Evolutionary conservation across 139 green algal genomes (phyloP).

Genomic region (Gonium pectorale): DNA sequence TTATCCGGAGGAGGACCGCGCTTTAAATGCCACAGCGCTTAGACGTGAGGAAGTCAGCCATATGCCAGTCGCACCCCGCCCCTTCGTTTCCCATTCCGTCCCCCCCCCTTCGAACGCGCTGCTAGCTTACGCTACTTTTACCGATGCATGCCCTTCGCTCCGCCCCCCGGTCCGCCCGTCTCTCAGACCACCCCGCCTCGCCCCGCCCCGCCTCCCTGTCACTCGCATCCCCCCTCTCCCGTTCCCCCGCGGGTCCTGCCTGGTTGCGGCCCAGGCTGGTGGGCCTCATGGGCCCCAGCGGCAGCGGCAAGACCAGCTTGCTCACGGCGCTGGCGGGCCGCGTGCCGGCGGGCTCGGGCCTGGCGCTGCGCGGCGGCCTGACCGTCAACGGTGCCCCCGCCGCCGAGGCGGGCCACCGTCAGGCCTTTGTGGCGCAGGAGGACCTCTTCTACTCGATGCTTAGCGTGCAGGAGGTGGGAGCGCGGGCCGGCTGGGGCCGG

Average conservation of each 20-base stretch:
- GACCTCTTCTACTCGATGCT: slow-evolving; percentile 93
- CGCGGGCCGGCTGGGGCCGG: no score
- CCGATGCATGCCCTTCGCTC: background rate
- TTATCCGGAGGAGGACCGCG: no score
- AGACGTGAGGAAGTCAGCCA: no score
- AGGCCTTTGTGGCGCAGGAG: slow-evolving; percentile 94
- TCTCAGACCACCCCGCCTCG: background rate
- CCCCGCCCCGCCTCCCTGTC: background rate
- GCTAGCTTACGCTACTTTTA: no score
- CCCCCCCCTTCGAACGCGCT: no score
- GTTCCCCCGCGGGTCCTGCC: background rate
- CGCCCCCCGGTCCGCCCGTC: no score
- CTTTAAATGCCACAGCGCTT: no score
- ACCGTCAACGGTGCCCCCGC: slow-evolving; percentile 38
- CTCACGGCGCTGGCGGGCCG: slow-evolving; percentile 84
- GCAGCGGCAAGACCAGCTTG: slow-evolving; percentile 86
- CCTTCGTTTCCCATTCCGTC: no score
- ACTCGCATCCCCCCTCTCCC: background rate
- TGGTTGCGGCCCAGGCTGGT: slow-evolving; percentile 44
- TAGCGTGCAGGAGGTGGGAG: slow-evolving; percentile 67
- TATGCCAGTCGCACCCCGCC: no score
- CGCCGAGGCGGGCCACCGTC: slow-evolving; percentile 8
- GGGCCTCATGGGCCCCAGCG: slow-evolving; percentile 59
- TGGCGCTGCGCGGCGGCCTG: slow-evolving; percentile 9
- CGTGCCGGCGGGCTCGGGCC: slow-evolving; percentile 48